A percentile compares a stretch with the other conserved stretches of the same genome.
phyloP scores from a whole-genome alignment of 768 basidiomycete species.

The Tylopilus subfusipes region DNA sequence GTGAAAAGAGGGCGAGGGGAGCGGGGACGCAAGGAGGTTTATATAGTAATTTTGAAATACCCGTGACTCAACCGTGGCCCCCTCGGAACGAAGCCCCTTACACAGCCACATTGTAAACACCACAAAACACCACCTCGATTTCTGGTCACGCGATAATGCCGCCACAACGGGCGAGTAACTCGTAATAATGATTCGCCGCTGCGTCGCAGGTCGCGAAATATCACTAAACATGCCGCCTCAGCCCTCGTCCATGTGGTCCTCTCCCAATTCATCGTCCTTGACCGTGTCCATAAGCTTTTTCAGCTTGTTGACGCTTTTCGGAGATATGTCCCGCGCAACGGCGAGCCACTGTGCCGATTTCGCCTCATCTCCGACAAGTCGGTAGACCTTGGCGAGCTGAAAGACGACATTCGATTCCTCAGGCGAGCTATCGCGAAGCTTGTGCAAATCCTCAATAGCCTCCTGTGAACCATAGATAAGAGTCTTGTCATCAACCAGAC shows the following conservation, averaged over 20 bases:
- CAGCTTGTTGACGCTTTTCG: constrained; percentile 82
- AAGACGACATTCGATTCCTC: constrained; percentile 97
- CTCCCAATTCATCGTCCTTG: constrained; percentile 54
- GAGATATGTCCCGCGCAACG: constrained; percentile 89
- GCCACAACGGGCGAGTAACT: constrained; percentile 10
- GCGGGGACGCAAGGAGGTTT: constrained; percentile 27
- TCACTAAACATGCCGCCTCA: constrained; percentile 22
- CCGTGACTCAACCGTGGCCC: constrained; percentile 32
- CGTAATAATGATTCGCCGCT: not conserved
- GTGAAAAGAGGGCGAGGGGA: constrained; percentile 22
- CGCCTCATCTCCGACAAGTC: constrained; percentile 70
- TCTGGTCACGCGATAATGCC: constrained; percentile 25
- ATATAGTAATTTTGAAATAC: constrained; percentile 41
- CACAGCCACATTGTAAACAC: constrained; percentile 26
- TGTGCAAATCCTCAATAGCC: constrained; percentile 78
- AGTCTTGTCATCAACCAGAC: constrained; percentile 9
- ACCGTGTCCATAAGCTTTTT: constrained; percentile 72
- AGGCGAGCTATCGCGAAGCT: constrained; percentile 76
- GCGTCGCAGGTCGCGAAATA: too few species aligned
- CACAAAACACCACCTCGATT: constrained; percentile 16
- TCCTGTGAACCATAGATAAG: constrained; percentile 46
- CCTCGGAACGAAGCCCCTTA: constrained; percentile 32
- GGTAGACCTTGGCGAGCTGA: constrained; percentile 90
- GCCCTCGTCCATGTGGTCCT: constrained; percentile 75
- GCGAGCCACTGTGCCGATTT: constrained; percentile 85